Evolutionary conservation across 2,329 filamentous ascomycete genomes (phyloP).

Genomic region (Torrubiella hemipterigena): DNA sequence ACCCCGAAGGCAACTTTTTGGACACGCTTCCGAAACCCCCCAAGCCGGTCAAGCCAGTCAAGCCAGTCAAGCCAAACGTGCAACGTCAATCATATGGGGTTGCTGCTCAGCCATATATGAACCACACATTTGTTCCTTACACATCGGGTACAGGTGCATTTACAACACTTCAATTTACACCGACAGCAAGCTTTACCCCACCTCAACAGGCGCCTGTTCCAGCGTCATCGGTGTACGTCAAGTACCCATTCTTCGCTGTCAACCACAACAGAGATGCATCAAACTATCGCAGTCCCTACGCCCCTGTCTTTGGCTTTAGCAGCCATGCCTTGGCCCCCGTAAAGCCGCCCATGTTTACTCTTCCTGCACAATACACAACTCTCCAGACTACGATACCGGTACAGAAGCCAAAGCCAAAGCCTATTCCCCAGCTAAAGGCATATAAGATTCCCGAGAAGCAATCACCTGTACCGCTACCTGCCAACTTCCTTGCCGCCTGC

Average conservation of each 20-base stretch:
- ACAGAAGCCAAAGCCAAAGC: conserved; percentile 13
- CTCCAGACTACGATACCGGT: no score
- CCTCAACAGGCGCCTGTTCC: conserved; percentile 9
- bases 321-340: no score
- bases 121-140: no score
- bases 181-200: conserved; percentile 3
- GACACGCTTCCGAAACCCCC: conserved; percentile 45
- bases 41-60: not conserved
- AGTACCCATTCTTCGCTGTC: conserved; percentile 47
- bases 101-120: no score
- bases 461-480: conserved; percentile 30
- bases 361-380: no score
- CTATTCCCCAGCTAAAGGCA: conserved; percentile 13
- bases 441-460: conserved; percentile 26
- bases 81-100: no score
- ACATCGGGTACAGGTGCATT: no score
- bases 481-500: conserved; percentile 27
- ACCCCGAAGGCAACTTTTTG: conserved; percentile 59
- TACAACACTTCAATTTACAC: conserved; percentile 2
- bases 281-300: conserved; percentile 49
- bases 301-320: conserved; percentile 42
- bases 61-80: conserved; percentile 29
- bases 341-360: no score
- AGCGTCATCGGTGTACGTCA: conserved; percentile 35
- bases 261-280: conserved; percentile 45